Evolutionary conservation across 495 filamentous ascomycete species (phyloP), one percentile per base, ranked within the genome.

Genomic region (Penicillium diatomitis): DNA sequence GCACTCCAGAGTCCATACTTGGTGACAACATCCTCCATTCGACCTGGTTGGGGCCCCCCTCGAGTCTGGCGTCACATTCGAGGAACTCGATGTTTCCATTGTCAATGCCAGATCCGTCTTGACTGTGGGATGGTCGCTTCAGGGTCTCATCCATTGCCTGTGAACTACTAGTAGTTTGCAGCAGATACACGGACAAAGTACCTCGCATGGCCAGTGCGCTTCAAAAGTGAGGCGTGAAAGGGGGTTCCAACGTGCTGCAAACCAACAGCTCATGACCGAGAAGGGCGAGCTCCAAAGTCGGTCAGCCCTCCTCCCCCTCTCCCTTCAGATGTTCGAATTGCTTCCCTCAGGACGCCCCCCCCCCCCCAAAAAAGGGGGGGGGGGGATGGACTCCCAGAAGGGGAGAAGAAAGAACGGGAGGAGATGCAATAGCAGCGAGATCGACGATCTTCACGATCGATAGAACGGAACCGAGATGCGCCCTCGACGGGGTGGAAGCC

Each of bases 201-300:
- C 29, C 52, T 58, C 55, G 49, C 51, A 52, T 58, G 56, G 56
- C 52, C 56, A 52, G 40, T 58, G 56, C 56, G 55, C 48, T 36
- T 41, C 40, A 56, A 56, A 20, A 56, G 54, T 56, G 54, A 56
- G 54, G 54, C 54, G 54, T 43, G 9, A 32, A 32, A 36, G 47
- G 38, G 47, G 47, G 40, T 49, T 39, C 33, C 9, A 33, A 29
- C 10, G 41, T 32, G 29, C 32, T 10, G 29, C 31, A 28, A 31
- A 43, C 32, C 29, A 43, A 43, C 32, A 32, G 41, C 34, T 44
- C 32, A 44, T 44, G 31, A 32, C n/a, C 11, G n/a, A 20, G 41
- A 7, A 12, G 31, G 28, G 41, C 4, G 34, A 44, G 40, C 41
- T 29, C 41, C 8, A 44, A 44, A 33, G 29, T 44, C 41, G 41